A percentile compares a stretch with the other conserved stretches of the same genome.
Conservation (phyloP, 1,284 basidiomycete species). For the Thelephora terrestris region DNA sequence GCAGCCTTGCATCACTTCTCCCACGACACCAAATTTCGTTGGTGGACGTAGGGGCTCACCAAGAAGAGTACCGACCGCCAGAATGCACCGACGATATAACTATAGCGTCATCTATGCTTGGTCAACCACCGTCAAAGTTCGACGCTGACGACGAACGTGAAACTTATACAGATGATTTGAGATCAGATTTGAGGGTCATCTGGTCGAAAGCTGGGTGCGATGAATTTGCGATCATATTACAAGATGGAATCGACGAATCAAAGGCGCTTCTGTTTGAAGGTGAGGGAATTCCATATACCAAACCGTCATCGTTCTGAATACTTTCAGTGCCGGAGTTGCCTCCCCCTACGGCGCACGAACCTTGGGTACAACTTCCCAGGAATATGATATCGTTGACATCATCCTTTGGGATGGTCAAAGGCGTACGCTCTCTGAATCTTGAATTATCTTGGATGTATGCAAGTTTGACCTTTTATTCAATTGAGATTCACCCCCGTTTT, state of each 20-base stretch:
- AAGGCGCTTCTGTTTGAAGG: neutral
- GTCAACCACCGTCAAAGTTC: constrained; percentile 26
- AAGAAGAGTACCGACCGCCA: no score
- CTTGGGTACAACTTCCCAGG: neutral
- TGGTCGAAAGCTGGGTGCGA: neutral
- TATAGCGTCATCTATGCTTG: constrained; percentile 27
- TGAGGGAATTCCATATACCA: neutral
- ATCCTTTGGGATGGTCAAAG: constrained; percentile 44
- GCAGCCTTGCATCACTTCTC: no score
- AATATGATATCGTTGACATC: neutral
- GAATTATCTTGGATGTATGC: constrained; percentile 61
- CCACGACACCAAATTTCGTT: no score
- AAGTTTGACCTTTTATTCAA: neutral
- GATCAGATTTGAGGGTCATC: neutral
- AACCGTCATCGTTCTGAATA: neutral
- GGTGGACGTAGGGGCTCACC: no score
- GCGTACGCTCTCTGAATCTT: constrained; percentile 46
- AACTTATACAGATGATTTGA: neutral
- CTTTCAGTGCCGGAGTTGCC: constrained; percentile 41
- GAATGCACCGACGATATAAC: constrained; percentile 2
- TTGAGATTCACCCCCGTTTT: constrained; percentile 1
- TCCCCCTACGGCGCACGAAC: constrained; percentile 34
- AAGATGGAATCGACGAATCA: neutral
- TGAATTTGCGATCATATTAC: neutral
- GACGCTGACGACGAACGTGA: neutral